Conservation (phyloP, 2,329 filamentous ascomycete species). For the Boeremia lycopersici region DNA sequence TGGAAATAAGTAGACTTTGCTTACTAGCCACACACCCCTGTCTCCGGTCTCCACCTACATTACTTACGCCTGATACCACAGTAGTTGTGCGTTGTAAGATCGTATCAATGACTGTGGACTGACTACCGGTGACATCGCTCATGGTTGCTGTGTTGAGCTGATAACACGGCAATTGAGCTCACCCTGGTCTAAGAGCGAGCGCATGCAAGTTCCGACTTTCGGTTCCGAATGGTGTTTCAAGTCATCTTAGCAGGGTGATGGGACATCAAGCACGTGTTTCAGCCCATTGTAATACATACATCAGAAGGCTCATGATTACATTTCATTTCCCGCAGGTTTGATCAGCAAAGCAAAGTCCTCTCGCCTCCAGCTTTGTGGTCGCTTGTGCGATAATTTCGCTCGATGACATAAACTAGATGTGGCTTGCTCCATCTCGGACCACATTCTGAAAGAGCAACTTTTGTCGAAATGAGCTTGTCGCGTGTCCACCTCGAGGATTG, state of each 20-base stretch:
- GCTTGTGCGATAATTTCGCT: neutral
- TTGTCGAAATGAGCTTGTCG: neutral
- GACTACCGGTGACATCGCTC: neutral
- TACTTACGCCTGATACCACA: no score
- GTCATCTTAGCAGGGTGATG: slow-evolving; percentile 1
- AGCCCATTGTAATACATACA: neutral
- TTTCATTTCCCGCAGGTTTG: neutral
- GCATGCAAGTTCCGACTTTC: slow-evolving; percentile 1
- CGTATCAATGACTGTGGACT: neutral
- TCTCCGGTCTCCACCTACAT: no score
- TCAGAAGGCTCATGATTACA: neutral
- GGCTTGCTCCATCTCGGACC: neutral
- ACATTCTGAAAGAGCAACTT: no score
- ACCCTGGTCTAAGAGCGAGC: neutral
- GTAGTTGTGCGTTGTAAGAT: no score
- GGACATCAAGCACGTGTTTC: slow-evolving; percentile 1
- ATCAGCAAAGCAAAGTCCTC: neutral
- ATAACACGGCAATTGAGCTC: neutral
- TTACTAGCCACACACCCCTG: no score
- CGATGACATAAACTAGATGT: neutral
- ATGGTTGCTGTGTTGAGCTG: neutral
- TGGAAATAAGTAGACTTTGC: no score
- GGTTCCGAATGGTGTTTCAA: neutral
- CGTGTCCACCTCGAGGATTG: neutral
- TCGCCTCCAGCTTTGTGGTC: neutral